These are phyloP conservation scores for Ceratobasidium sp. DNA, from an alignment of 1,284 basidiomycete species.

Conservation along the genomic window DNA sequence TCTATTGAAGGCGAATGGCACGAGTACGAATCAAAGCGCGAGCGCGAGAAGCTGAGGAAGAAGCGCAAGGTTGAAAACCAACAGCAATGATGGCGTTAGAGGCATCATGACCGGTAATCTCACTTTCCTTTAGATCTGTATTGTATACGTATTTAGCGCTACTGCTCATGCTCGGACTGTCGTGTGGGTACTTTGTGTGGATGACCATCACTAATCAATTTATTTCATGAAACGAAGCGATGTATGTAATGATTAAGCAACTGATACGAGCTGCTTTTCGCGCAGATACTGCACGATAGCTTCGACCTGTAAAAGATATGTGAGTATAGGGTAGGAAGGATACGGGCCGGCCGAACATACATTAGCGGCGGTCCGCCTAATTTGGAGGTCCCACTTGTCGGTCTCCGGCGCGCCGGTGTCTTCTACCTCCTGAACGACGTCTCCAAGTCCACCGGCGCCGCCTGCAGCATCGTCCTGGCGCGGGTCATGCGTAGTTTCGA, in stretches of 20 bases:
- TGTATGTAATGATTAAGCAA: conserved; percentile 14
- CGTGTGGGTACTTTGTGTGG: conserved; percentile 12
- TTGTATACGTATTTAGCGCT: conserved; percentile 48
- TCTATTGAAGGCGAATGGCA: conserved; percentile 95
- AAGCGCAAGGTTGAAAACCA: conserved; percentile 46
- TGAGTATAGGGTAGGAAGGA: conserved; percentile 8
- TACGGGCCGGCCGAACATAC: conserved; percentile 62
- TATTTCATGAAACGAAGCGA: conserved; percentile 21
- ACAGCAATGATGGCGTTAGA: conserved; percentile 59
- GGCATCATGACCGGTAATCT: conserved; percentile 10
- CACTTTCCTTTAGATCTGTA: conserved; percentile 21
- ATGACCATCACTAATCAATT: conserved; percentile 35
- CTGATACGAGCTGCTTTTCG: conserved; percentile 71
- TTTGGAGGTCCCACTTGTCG: conserved; percentile 92
- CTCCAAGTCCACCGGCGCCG: conserved; percentile 91
- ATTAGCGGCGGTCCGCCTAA: conserved; percentile 85
- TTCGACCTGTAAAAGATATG: conserved; percentile 70
- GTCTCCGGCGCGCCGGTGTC: conserved; percentile 90
- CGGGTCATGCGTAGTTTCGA: conserved; percentile 67
- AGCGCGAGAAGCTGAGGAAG: conserved; percentile 72
- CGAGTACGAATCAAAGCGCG: conserved; percentile 89
- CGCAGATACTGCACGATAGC: conserved; percentile 83
- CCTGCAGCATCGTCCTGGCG: conserved; percentile 87
- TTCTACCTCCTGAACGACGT: conserved; percentile 83
- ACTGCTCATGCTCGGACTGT: conserved; percentile 28